Base-by-base conservation (phyloP, 345 rosid genomes). In the Microthlaspi erraticum region DNA sequence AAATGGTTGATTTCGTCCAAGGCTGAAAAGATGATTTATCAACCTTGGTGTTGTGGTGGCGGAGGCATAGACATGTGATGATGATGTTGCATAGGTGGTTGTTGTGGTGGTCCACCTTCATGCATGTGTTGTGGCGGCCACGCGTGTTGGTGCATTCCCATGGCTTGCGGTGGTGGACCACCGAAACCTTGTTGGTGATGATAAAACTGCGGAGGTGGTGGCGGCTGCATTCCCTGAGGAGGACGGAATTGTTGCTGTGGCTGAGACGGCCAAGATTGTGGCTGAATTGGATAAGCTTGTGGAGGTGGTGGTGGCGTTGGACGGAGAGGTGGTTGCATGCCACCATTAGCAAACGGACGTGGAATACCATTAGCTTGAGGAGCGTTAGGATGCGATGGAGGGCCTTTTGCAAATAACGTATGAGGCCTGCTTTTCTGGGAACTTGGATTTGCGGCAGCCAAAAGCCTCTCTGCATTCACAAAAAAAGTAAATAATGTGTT, bases 401-500 rank as follows among this genome's bases (percentile, higher is more conserved):
- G 98, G 9, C 96, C 98, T 18, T 87, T 87, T 2, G 99, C 98
- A 64, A 91, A 94, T 52, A 92, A 59, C 1, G 96, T 94, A 77
- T 89, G 99, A 1, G 99, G 98, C 74, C 97, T 86, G 26, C 1
- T 20, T 20, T 20, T 20, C 26, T 20, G 26, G 83, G 90, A 6
- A 81, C 70, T 65, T 26, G 98, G 98, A 78, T 94, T 94, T 76
- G 92, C 91, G 34, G 97, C 89, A 44, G 98, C 99, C 85, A 94
- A 78, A 75, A 94, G 91, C 83, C 99, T 91, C 85, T 94, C 97
- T 91, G 86, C 53, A 10, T 58, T 29, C 57, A 66, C 43, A 51
- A 52, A 26, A 33, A n/a, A 20, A 20, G 26, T 20, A 20, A 20
- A 36, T 45, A 72, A 42, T 12, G 33, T n/a, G 26, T 52, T 20